A percentile compares a stretch with the other conserved stretches of the same genome.
Evolutionary conservation across 352 stramenopile genomes (phyloP).

Genomic region (Globisporangium spiculum): DNA sequence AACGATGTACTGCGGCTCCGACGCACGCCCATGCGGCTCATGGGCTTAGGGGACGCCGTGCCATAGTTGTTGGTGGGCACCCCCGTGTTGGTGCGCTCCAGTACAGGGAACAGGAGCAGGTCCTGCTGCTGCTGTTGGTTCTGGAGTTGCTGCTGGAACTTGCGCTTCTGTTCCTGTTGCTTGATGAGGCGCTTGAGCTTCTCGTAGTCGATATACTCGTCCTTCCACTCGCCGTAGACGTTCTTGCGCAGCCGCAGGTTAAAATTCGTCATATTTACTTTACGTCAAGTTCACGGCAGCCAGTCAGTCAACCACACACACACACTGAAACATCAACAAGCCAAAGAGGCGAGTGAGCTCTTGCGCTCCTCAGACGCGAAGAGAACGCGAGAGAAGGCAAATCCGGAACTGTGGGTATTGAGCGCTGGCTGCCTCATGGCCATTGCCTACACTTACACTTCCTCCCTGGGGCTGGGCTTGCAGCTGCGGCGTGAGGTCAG

Average conservation of each 20-base stretch:
- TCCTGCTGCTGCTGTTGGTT: constrained; percentile 17
- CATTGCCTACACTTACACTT: neutral
- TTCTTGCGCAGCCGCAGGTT: constrained; percentile 78
- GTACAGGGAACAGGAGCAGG: neutral
- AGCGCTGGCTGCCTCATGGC: neutral
- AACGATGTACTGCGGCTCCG: constrained; percentile 10
- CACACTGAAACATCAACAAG: neutral
- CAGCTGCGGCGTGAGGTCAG: neutral
- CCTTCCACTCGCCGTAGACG: constrained; percentile 79
- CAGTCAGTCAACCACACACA: neutral
- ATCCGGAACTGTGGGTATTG: neutral
- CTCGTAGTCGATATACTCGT: constrained; percentile 90
- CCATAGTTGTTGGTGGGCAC: constrained; percentile 19
- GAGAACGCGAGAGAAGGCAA: neutral
- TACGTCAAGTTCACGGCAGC: neutral
- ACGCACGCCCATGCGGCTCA: constrained; percentile 34
- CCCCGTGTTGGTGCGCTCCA: constrained; percentile 16
- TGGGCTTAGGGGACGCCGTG: constrained; percentile 3
- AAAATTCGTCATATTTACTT: constrained; percentile 66
- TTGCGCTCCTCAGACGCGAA: neutral
- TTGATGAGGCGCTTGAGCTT: constrained; percentile 83
- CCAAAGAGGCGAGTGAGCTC: neutral
- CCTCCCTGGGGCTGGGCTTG: neutral
- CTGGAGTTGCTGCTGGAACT: constrained; percentile 10
- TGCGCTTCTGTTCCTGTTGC: constrained; percentile 28